A percentile compares a stretch with the other conserved stretches of the same genome.
Conservation (phyloP, 768 basidiomycete species). For the Russula sp. region DNA sequence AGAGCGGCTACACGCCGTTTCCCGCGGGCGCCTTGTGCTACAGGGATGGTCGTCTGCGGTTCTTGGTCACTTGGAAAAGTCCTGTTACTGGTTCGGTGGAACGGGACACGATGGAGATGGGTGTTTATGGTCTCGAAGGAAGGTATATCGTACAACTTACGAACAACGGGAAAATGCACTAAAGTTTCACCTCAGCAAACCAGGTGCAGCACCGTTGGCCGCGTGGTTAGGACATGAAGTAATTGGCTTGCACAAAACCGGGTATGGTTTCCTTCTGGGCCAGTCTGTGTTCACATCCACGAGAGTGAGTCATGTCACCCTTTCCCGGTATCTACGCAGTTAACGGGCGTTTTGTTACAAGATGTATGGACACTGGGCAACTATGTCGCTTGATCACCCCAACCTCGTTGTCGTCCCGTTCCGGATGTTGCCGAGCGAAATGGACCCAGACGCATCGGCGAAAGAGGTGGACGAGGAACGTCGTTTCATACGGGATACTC, state of each 20-base stretch:
- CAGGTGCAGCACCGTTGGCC: slow-evolving; percentile 44
- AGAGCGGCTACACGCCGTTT: slow-evolving; percentile 45
- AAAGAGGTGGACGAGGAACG: slow-evolving; percentile 34
- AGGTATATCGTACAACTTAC: slow-evolving; percentile 34
- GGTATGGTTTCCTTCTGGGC: slow-evolving; percentile 43
- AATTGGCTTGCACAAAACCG: slow-evolving; percentile 42
- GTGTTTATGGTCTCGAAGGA: slow-evolving; percentile 48
- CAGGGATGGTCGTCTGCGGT: slow-evolving; percentile 40
- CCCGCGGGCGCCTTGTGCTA: slow-evolving; percentile 46
- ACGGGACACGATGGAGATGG: slow-evolving; percentile 38
- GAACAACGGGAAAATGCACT: not conserved
- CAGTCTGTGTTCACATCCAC: slow-evolving; percentile 40
- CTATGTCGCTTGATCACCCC: slow-evolving; percentile 39
- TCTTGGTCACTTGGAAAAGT: slow-evolving; percentile 42
- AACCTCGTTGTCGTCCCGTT: slow-evolving; percentile 44
- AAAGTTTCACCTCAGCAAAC: slow-evolving; percentile 41
- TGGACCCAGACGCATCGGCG: slow-evolving; percentile 18
- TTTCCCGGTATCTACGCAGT: not conserved
- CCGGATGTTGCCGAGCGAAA: slow-evolving; percentile 41
- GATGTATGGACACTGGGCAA: slow-evolving; percentile 42
- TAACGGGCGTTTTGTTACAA: not conserved
- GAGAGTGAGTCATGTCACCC: slow-evolving; percentile 34
- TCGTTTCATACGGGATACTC: slow-evolving; percentile 25
- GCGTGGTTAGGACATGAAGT: slow-evolving; percentile 41
- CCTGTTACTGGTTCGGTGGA: slow-evolving; percentile 37